These are phyloP conservation scores for Chlamydomonas schloesseri DNA, from an alignment of 139 green algal genomes.

Conservation along the genomic window DNA sequence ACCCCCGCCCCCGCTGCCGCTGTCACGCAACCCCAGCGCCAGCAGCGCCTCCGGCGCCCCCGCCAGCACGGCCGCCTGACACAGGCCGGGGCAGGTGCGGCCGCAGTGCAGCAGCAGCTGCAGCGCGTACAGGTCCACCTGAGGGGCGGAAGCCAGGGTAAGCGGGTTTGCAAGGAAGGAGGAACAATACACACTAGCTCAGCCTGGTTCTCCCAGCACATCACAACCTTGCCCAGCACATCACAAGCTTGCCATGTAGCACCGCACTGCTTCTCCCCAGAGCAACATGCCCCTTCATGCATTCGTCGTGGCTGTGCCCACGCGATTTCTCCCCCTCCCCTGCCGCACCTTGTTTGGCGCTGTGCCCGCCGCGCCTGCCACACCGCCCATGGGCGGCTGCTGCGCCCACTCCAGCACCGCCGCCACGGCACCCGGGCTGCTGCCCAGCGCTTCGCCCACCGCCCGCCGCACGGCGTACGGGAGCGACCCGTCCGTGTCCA, in stretches of 20 bases:
- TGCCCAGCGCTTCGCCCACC: slow-evolving; percentile 51
- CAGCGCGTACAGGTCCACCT: slow-evolving; percentile 41
- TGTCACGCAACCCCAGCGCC: slow-evolving; percentile 10
- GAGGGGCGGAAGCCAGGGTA: not conserved
- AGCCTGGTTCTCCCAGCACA: too few relatives aligned
- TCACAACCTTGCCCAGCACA: too few relatives aligned
- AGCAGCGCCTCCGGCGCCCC: slow-evolving; percentile 59
- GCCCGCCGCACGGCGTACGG: slow-evolving; percentile 31
- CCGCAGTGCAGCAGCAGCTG: slow-evolving; percentile 63
- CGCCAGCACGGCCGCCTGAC: slow-evolving; percentile 56
- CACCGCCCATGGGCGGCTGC: slow-evolving; percentile 8
- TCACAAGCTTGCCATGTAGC: too few relatives aligned
- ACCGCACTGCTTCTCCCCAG: too few relatives aligned
- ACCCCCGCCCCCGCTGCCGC: not conserved
- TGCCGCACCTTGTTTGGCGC: not conserved
- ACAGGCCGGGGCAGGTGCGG: slow-evolving; percentile 53
- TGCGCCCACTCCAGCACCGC: slow-evolving; percentile 44
- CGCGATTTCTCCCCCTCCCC: too few relatives aligned
- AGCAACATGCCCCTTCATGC: not conserved
- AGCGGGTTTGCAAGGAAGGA: too few relatives aligned
- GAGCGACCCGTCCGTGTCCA: slow-evolving; percentile 50
- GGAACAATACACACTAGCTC: too few relatives aligned
- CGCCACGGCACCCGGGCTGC: slow-evolving; percentile 24
- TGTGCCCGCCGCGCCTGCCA: not conserved
- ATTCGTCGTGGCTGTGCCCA: too few relatives aligned